Percentiles rank a stretch among this genome's conserved stretches.
phyloP scores from a whole-genome alignment of 345 rosid genomes.

The Linum trigynum region DNA sequence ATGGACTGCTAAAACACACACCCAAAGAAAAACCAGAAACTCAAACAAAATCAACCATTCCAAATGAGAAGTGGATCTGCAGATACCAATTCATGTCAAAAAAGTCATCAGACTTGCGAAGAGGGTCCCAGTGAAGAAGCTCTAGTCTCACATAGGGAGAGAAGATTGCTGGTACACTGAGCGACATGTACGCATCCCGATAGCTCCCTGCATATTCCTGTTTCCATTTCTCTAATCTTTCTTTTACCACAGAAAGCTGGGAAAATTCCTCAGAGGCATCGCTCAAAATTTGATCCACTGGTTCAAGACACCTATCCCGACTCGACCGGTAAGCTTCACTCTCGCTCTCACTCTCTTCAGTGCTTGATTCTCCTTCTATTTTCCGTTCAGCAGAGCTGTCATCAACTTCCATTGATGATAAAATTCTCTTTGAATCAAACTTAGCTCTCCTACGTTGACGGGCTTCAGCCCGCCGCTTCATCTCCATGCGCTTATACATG shows the following conservation, averaged over 20 bases:
- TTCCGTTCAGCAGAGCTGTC: slow-evolving; percentile 30
- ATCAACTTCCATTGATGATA: slow-evolving; percentile 53
- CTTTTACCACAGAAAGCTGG: slow-evolving; percentile 67
- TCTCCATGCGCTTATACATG: slow-evolving; percentile 76
- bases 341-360: slow-evolving; percentile 94
- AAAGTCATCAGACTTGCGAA: slow-evolving; percentile 67
- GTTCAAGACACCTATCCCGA: slow-evolving; percentile 53
- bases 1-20: neutral
- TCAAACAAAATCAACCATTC: neutral
- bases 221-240: slow-evolving; percentile 80
- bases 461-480: slow-evolving; percentile 73
- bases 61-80: neutral
- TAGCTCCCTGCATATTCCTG: slow-evolving; percentile 61
- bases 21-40: neutral
- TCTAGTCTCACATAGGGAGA: slow-evolving; percentile 90
- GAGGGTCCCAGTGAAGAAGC: slow-evolving; percentile 91
- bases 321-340: slow-evolving; percentile 64
- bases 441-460: slow-evolving; percentile 58
- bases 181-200: slow-evolving; percentile 85
- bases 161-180: slow-evolving; percentile 74
- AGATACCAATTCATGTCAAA: slow-evolving; percentile 73
- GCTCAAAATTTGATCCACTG: slow-evolving; percentile 72
- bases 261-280: slow-evolving; percentile 92
- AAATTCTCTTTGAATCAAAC: slow-evolving; percentile 59
- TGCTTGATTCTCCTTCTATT: slow-evolving; percentile 94